Evolutionary conservation across 2,329 filamentous ascomycete species (phyloP).

Genomic region (Trichoderma harzianum): DNA sequence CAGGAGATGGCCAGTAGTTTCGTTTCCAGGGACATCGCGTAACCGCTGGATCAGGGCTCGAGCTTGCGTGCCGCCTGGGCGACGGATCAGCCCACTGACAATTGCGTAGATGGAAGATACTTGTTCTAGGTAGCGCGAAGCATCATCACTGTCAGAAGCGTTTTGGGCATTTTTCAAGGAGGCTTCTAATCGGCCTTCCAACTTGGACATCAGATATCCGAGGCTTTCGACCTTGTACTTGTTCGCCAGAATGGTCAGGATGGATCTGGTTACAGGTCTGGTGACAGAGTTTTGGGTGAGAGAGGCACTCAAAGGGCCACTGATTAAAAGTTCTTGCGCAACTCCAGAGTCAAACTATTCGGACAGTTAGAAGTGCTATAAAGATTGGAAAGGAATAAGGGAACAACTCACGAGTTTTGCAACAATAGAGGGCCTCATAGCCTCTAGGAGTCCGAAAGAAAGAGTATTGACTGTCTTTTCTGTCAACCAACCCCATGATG

Average conservation of each 20-base stretch:
- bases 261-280: conserved; percentile 32
- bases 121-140: conserved; percentile 25
- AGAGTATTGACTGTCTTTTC: conserved; percentile 32
- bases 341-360: conserved; percentile 37
- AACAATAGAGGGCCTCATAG: conserved; percentile 34
- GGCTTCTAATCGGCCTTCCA: conserved; percentile 27
- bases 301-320: conserved; percentile 23
- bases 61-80: conserved; percentile 36
- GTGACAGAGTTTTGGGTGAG: conserved; percentile 17
- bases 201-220: conserved; percentile 25
- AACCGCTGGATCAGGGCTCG: conserved; percentile 35
- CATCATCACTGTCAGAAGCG: conserved; percentile 14
- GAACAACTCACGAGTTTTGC: conserved; percentile 32
- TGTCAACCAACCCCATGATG: conserved; percentile 34
- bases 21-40: conserved; percentile 33
- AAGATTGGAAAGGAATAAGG: background rate
- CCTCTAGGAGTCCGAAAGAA: conserved; percentile 39
- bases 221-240: conserved; percentile 41
- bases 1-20: conserved; percentile 37
- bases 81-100: conserved; percentile 37
- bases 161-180: conserved; percentile 21
- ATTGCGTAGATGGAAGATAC: conserved; percentile 36
- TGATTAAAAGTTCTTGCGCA: conserved; percentile 35
- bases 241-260: conserved; percentile 44
- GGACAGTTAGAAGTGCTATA: conserved; percentile 4